Base-by-base conservation (phyloP, 768 basidiomycete species). In the Lentinus tigrinus region DNA sequence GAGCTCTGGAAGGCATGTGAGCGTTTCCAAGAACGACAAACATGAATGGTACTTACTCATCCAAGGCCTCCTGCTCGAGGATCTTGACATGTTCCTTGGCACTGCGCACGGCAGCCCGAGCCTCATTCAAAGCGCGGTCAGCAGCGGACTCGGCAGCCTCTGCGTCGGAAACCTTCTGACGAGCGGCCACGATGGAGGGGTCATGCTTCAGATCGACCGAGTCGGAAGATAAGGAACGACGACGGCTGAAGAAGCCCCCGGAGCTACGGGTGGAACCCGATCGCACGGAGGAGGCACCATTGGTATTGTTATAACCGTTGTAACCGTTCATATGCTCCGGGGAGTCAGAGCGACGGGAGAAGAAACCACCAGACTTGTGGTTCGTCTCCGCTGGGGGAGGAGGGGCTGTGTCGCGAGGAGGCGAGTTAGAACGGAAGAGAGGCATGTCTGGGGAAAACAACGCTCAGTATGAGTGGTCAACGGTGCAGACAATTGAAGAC, bases 131-230 rank as follows among this genome's bases (percentile, higher is more conserved):
- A 4, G 83, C 83, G 4, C 72, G 71, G 66, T 85, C 83, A 7
- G 82, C 83, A 14, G 77, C 77, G 42, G 71, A 71, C 70, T 84
- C 84, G 0, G 80, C 81, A 28, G 68, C 67, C 65, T 83, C 79
- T 1, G 84, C 84, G 31, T 78, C 74, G 0, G 75, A 61, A 17
- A 84, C 77, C 61, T 80, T 83, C 63, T 80, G 71, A 43, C 79
- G 80, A 8, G 82, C 85, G 4, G 69, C 64, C 8, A 72, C 47
- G 60, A 87, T 81, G 27, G 71, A 70, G 7, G 82, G 79, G 60
- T 85, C 84, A 38, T 68, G 56, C 28, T 61, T 63, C 47, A 72
- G 61, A 47, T 54, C 52, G 38, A 46, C n/a, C 21, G 54, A 53
- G 57, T 28, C 51, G 36, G 64, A 48, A 14, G 73, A 66, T 4